These are phyloP conservation scores for Nakataea oryzae DNA, from an alignment of 2,329 filamentous ascomycete genomes.

Conservation along the genomic window DNA sequence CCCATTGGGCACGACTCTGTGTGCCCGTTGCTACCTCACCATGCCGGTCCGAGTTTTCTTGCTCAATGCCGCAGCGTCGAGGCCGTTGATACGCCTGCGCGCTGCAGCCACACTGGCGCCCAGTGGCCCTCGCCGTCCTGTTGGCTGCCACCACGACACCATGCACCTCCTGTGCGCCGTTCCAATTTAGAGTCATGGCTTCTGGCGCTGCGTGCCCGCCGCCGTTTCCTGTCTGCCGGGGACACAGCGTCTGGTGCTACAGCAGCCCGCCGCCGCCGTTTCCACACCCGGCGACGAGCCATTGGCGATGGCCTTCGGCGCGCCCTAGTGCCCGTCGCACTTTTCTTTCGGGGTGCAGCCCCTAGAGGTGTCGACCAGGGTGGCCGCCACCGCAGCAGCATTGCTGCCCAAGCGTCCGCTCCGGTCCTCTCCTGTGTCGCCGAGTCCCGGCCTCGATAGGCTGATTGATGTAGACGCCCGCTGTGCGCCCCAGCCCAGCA, in stretches of 20 bases:
- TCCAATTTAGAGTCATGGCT: background rate
- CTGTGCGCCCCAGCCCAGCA: background rate
- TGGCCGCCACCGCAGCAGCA: slow-evolving; percentile 9
- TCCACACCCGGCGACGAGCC: background rate
- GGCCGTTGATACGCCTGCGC: background rate
- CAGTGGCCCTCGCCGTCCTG: background rate
- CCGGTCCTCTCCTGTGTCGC: background rate
- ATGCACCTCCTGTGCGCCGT: background rate
- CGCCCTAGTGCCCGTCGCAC: background rate
- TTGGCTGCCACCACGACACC: background rate
- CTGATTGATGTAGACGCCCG: background rate
- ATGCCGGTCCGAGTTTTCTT: slow-evolving; percentile 6
- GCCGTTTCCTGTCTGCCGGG: background rate
- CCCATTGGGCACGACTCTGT: slow-evolving; percentile 11
- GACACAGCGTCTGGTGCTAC: background rate
- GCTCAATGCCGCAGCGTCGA: background rate
- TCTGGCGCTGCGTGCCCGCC: too few relatives aligned
- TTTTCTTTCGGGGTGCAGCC: background rate
- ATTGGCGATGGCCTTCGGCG: background rate
- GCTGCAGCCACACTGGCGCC: background rate
- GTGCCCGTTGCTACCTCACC: slow-evolving; percentile 8
- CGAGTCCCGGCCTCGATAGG: slow-evolving; percentile 7
- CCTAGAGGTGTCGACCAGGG: background rate
- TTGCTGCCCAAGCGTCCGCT: slow-evolving; percentile 31
- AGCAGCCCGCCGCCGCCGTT: background rate